Evolutionary conservation across 352 stramenopile genomes (phyloP).

Genomic region (Phytophthora lateralis): DNA sequence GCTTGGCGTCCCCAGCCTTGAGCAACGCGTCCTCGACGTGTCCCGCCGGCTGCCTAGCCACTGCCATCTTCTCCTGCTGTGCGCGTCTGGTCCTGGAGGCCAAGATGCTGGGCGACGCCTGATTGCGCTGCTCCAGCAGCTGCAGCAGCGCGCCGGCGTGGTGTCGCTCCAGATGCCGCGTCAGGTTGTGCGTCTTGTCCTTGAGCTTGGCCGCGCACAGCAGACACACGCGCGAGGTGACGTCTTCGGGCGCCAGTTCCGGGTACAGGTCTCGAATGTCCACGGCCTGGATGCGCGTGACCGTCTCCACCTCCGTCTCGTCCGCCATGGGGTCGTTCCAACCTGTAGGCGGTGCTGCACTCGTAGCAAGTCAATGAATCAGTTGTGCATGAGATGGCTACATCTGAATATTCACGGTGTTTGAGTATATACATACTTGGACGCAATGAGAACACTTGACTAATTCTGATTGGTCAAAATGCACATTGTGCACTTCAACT

Average conservation of each 20-base stretch:
- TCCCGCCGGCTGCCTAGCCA: constrained; percentile 9
- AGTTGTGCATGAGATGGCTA: constrained; percentile 31
- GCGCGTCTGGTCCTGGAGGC: constrained; percentile 7
- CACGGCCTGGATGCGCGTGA: constrained; percentile 51
- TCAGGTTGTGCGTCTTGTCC: constrained; percentile 76
- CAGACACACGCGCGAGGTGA: constrained; percentile 49
- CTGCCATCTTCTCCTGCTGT: constrained; percentile 22
- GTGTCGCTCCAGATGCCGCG: constrained; percentile 59
- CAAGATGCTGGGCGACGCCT: constrained; percentile 24
- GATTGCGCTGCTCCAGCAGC: constrained; percentile 51
- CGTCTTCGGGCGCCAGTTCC: constrained; percentile 39
- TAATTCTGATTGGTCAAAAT: no score
- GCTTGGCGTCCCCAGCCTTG: constrained; percentile 35
- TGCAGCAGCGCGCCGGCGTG: constrained; percentile 54
- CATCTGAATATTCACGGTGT: constrained; percentile 2
- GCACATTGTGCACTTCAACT: constrained; percentile 9
- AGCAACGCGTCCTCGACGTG: constrained; percentile 18
- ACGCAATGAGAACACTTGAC: no score
- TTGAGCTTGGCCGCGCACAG: constrained; percentile 55
- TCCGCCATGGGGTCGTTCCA: constrained; percentile 29
- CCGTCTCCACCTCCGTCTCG: constrained; percentile 64
- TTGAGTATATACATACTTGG: no score
- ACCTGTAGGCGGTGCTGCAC: no score
- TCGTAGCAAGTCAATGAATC: constrained; percentile 18
- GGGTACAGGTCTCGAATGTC: constrained; percentile 63